These are phyloP conservation scores for Ophiostoma sp. DNA, from an alignment of 2,329 filamentous ascomycete species.

Conservation along the genomic window DNA sequence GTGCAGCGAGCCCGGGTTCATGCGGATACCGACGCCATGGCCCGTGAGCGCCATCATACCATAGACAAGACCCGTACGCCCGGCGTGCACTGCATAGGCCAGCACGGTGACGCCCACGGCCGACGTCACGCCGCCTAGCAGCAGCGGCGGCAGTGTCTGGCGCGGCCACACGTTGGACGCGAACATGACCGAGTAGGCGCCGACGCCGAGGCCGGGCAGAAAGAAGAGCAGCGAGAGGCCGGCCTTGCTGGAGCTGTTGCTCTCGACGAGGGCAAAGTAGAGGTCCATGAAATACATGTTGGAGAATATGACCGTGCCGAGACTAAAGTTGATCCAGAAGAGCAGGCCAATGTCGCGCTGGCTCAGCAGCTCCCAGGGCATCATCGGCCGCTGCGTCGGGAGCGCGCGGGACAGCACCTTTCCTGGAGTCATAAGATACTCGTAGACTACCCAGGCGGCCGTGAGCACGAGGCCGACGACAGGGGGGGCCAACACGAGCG, in stretches of 20 bases:
- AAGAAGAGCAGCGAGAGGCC: constrained; percentile 50
- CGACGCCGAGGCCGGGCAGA: constrained; percentile 55
- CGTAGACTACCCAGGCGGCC: constrained; percentile 43
- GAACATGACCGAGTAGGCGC: constrained; percentile 53
- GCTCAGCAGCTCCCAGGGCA: constrained; percentile 56
- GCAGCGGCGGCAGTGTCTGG: constrained; percentile 55
- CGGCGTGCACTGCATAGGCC: constrained; percentile 1
- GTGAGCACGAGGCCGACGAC: constrained; percentile 41
- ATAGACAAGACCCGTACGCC: constrained; percentile 40
- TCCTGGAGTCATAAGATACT: constrained; percentile 51
- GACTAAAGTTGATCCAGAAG: constrained; percentile 54
- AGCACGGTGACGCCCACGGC: constrained; percentile 30
- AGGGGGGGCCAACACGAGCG: constrained; percentile 29
- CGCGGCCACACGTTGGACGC: constrained; percentile 56
- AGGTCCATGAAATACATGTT: constrained; percentile 63
- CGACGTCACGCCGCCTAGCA: constrained; percentile 52
- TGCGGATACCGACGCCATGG: constrained; percentile 55
- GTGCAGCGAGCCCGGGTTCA: constrained; percentile 59
- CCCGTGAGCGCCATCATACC: constrained; percentile 63
- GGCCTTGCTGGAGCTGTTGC: constrained; percentile 41
- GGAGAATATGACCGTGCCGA: constrained; percentile 50
- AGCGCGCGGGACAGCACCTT: constrained; percentile 42
- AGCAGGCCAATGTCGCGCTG: constrained; percentile 54
- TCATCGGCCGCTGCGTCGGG: constrained; percentile 50
- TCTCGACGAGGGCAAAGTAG: constrained; percentile 58